Evolutionary conservation across 2,329 filamentous ascomycete species (phyloP), one percentile per base, ranked within the genome.

Genomic region (Gyromitra esculenta): DNA sequence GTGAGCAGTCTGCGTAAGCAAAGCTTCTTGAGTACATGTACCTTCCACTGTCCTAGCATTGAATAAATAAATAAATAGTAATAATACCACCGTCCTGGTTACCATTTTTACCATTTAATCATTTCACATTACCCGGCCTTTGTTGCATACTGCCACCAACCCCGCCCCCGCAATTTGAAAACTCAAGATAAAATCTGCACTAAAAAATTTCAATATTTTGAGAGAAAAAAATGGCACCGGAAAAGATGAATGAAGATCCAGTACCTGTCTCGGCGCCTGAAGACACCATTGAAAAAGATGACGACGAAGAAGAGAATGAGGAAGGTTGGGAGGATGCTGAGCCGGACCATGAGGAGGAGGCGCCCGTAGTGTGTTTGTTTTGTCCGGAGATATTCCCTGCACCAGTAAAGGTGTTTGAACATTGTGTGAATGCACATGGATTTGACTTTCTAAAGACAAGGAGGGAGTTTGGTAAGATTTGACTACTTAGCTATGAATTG

Each of bases 271-370:
- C 15, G 18, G 37, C 13, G 11, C 57, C 5, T 5, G 35, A 52
- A 5, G 48, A 56, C 8, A 25, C 15, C 6, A 35, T 31, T 4
- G 68, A 71, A 8, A 45, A 45, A 3, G 66, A 65, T 37, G 67
- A 69, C 7, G 65, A 57, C 39, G 45, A 63, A 13, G 67, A 63
- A 5, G 72, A 75, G 43, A 74, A 76, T 39, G 75, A 77, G 31
- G 79, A 81, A 35, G 84, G 84, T 52, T 86, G 85, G 85, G 84
- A 86, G 78, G 85, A 86, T 79, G 81, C 83, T 11, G 79, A 81
- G 37, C 78, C 79, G 9, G 79, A 79, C 13, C 84, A 85, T 75
- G 81, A 81, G 43, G 82, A 82, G 13, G 84, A 85, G 70, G 80
- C 80, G 13, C 82, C 80, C 25, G 79, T 85, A 54, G 80, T 84